Conservation (phyloP, 1,284 basidiomycete species). For the Wallemia ichthyophaga region DNA sequence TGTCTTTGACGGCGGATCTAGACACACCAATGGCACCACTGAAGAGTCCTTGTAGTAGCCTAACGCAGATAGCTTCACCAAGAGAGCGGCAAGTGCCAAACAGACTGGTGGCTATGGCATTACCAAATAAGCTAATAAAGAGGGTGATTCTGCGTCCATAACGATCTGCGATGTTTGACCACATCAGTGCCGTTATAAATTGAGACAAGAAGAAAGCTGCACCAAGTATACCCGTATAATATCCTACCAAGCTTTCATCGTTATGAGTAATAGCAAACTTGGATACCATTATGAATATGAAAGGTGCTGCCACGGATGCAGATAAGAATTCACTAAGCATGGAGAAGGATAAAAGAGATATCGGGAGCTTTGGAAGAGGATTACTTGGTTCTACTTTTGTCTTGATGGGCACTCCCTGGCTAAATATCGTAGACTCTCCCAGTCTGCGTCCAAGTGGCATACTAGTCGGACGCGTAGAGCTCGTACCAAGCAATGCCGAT, state of each 20-base stretch:
- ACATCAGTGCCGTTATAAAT: background rate
- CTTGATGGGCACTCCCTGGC: background rate
- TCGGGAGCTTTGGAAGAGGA: background rate
- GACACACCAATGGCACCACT: constrained; percentile 12
- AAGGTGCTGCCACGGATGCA: constrained; percentile 67
- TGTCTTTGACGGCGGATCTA: constrained; percentile 51
- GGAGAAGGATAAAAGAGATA: constrained; percentile 10
- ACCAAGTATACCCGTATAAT: constrained; percentile 19
- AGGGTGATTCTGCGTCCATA: background rate
- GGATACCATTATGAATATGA: constrained; percentile 75
- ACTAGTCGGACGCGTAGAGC: background rate
- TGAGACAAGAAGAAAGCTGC: constrained; percentile 22
- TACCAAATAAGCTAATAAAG: constrained; percentile 1
- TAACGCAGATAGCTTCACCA: constrained; percentile 49
- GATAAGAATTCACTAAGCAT: constrained; percentile 78
- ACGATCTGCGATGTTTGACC: background rate
- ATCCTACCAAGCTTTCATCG: constrained; percentile 25
- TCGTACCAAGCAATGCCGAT: background rate
- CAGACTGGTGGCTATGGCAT: background rate
- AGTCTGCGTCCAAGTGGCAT: background rate
- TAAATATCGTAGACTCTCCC: background rate
- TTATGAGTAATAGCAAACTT: constrained; percentile 33
- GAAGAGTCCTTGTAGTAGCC: constrained; percentile 40
- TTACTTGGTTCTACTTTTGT: background rate
- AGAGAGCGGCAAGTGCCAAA: constrained; percentile 6